phyloP scores from a whole-genome alignment of 805 yeast genomes.

The Saccharomyces kudriavzevii region DNA sequence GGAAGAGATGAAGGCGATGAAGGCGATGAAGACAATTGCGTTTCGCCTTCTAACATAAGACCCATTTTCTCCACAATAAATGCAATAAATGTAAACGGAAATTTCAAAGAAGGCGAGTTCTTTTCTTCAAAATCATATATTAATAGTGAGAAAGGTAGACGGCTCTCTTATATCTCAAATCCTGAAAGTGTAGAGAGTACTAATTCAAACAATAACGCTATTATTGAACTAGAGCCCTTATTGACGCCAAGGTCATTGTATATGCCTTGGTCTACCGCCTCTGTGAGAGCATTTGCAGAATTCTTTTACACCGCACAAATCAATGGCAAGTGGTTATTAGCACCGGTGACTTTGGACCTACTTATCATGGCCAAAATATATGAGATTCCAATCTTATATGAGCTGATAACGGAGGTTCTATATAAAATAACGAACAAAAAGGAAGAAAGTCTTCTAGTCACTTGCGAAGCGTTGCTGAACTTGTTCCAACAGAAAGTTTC shows the following conservation, averaged over 20 bases:
- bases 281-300: conserved; percentile 61
- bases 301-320: conserved; percentile 73
- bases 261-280: conserved; percentile 54
- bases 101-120: not conserved
- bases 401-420: conserved; percentile 57
- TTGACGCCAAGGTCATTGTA: conserved; percentile 61
- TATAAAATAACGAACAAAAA: conserved; percentile 63
- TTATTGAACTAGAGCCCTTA: conserved; percentile 45
- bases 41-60: not conserved
- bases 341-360: conserved; percentile 61
- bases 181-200: conserved; percentile 9
- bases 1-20: conserved; percentile 3
- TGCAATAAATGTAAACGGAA: not conserved
- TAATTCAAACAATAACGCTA: conserved; percentile 3
- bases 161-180: conserved; percentile 2
- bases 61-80: not conserved
- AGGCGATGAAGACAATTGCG: not conserved
- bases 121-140: not conserved
- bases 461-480: conserved; percentile 19
- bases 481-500: conserved; percentile 19
- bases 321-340: conserved; percentile 60
- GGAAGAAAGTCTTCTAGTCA: conserved; percentile 39
- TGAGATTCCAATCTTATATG: conserved; percentile 62
- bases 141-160: not conserved
- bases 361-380: conserved; percentile 55